Evolutionary conservation across 345 rosid species (phyloP), one percentile per base, ranked within the genome.

Genomic region (Linum usitatissimum): DNA sequence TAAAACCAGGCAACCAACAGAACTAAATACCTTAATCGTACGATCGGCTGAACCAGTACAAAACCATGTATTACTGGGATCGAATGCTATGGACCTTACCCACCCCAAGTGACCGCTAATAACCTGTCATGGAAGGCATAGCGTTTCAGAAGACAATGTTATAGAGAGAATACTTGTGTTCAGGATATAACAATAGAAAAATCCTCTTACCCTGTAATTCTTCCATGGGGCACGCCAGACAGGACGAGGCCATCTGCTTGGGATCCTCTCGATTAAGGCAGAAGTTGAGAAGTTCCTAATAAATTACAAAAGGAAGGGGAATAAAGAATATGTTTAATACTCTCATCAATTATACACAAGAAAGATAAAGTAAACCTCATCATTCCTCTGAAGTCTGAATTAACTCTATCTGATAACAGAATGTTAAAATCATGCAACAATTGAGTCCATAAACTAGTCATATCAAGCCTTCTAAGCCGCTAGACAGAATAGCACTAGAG

Each of bases 11-110:
- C 38, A 57, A 36, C 2, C 42, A 19, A 62, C 18, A 64, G n/a
- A 10, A 49, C 0, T 34, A 42, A 57, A 57, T 78, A 91, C 96
- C 98, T 88, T 91, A 70, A 91, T 93, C 49, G 97, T 90, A 64
- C 97, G 89, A 75, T 93, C 99, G 12, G 99, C 97, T 62, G 99
- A 93, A 49, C 99, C 99, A 67, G 99, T 90, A 70, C 97, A 87
- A 73, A 93, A 93, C 99, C 99, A 93, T 55, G 80, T 68, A 76
- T 93, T 93, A 79, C 99, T 90, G 3, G 97, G 96, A 81, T 93
- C 97, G 77, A 93, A 93, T 3, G 99, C 96, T 45, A 93, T 61
- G 38, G 99, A 87, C 77, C 99, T 83, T 63, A 93, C 97, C 99
- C 99, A 93, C 63, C 99, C 99, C 83, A 93, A 78, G 76, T 93